Percentiles rank a stretch among this genome's conserved stretches.
Evolutionary conservation across 2,329 filamentous ascomycete species (phyloP).

Genomic region (Trichoderma simmonsii): DNA sequence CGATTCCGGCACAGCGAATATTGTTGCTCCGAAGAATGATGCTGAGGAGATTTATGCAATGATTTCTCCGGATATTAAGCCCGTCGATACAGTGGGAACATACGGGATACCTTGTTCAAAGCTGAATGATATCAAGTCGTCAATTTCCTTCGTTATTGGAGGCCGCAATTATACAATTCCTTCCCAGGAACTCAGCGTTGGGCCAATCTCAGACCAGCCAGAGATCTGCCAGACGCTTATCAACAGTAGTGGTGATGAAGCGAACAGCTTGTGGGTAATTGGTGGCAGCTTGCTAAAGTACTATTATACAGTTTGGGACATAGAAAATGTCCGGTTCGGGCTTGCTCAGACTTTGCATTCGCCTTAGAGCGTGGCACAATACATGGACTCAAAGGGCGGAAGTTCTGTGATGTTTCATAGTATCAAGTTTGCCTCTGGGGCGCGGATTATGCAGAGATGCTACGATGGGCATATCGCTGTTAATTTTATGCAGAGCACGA

Average conservation of each 20-base stretch:
- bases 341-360: neutral
- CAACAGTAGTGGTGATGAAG: neutral
- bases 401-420: neutral
- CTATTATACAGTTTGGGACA: neutral
- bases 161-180: neutral
- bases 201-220: neutral
- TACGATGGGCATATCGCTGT: no score
- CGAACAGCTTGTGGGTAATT: neutral
- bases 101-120: neutral
- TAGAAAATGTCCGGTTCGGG: neutral
- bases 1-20: neutral
- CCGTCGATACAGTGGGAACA: neutral
- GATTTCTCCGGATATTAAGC: neutral
- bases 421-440: no score
- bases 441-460: no score
- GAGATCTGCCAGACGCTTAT: neutral
- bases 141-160: neutral
- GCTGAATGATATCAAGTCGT: neutral
- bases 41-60: neutral
- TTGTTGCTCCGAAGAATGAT: neutral
- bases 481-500: no score
- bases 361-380: neutral
- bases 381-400: neutral
- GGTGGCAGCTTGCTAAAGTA: conserved; percentile 1
- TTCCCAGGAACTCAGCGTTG: neutral